Base-by-base conservation (phyloP, 2,329 filamentous ascomycete species). In the Aspergillus transmontanensis region DNA sequence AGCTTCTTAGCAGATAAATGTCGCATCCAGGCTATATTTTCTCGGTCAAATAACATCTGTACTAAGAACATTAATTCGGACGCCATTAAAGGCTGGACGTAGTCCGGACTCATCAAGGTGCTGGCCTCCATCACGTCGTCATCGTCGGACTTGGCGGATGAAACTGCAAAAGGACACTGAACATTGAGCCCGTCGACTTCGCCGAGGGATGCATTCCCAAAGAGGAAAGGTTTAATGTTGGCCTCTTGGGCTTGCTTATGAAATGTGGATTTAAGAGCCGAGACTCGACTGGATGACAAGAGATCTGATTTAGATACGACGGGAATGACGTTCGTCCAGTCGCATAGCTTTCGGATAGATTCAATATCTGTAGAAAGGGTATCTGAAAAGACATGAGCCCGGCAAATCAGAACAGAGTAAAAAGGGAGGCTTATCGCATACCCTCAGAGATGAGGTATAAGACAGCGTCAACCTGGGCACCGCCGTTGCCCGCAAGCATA, bases 51-150 rank as follows among this genome's bases (percentile, higher is more conserved):
- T 0, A 97, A 81, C 21, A 87, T 86, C 10, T 87, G 82, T n/a
- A 96, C 86, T 1, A 98, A 82, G 10, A 80, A 77, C 6, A 77
- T 72, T 2, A 98, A 85, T 62, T 98, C 94, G 10, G 93, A 95
- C 0, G 86, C 79, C 3, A 91, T 79, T 5, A 97, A 83, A 1
- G 94, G 94, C 65, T 92, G 90, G 16, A 95, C 82, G 73, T 97
- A 98, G 71, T 95, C 91, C 1, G 94, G 90, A 61, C 89, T 93
- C 94, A 98, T 98, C 21, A 98, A 84, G 0, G 96, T 83, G 71
- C 93, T 97, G 21, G 94, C 94, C 75, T 98, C 94, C 89, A 98
- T 96, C 50, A 85, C 88, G 45, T 97, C 92, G 64, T 88, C 81
- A 71, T 97, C 93, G 26, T 86, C 86, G 1, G 85, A 87, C 28